Base-by-base conservation (phyloP, 352 stramenopile genomes). In the Phytophthora boehmeriae region DNA sequence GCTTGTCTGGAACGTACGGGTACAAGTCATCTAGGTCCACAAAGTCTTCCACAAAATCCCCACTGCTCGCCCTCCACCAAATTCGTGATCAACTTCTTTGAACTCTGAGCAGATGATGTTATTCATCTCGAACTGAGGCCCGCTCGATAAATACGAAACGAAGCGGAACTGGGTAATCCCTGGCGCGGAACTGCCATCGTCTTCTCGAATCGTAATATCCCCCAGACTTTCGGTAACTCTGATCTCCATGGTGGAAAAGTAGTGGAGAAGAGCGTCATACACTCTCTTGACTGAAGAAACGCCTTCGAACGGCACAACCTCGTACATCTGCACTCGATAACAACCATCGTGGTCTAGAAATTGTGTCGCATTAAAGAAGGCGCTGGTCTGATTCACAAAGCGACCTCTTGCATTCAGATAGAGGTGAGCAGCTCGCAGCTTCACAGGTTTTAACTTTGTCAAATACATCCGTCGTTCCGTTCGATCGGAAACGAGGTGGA, bases 11-110 rank as follows among this genome's bases (percentile, higher is more conserved):
- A 8, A 59, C 27, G 45, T 80, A 83, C 35, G 71, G 75, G 30
- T 80, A 49, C 43, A 68, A 50, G 8, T 78, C 59, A 48, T 83
- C 75, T 35, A 66, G 45, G 48, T 83, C 66, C 14, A 80, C 75
- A 17, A 67, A 80, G 39, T 78, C 71, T 3, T 56, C 59, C 13
- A 69, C 65, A 27, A 83, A 38, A 8, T 78, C 44, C 10, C 52
- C 71, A 9, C 58, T 54, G 8, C 30, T 2, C 16, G 6, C 16
- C 25, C 0, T 5, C 13, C 8, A 14, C 55, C 39, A 1, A 38
- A n/a, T 1, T 46, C 16, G 1, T 59, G 13, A 6, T 38, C 19
- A 38, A 16, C 44, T 32, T 61, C 64, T 8, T 58, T 36, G 35
- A 54, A 78, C 22, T 63, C 46, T 4, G 69, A 63, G 32, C 70